Base-by-base conservation (phyloP, 2,329 filamentous ascomycete genomes). In the Calonectria crousiana region DNA sequence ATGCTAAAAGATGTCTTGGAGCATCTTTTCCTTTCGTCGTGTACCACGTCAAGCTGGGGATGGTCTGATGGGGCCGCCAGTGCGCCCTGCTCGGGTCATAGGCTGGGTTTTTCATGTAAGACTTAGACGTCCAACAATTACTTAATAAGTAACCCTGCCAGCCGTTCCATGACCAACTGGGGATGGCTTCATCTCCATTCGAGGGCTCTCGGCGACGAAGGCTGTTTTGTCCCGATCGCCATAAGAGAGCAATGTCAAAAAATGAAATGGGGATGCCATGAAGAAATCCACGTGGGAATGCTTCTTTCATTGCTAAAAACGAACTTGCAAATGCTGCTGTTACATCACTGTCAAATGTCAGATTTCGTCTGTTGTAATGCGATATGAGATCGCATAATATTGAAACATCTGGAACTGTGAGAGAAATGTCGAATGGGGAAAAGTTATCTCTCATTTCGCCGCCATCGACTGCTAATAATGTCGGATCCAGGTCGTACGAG, bases 21-120 rank as follows among this genome's bases (percentile, higher is more conserved):
- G 28, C 56, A 26, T 65, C 64, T 16, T 64, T 68, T 6, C 32
- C 30, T 3, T 74, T 47, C 3, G 36, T n/a, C 3, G 64, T 71
- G 30, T 65, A 58, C 69, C 72, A 74, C n/a, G 53, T 72, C 4
- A 74, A 36, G 16, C 56, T 72, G 11, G 72, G 72, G 2, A 72
- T 72, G 18, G 49, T 64, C 34, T 68, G 72, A 23, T 64, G 64
- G 2, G 71, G 65, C n/a, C 65, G 34, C 71, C 71, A 69, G 41
- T 73, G 47, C 4, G 65, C 44, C 11, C 20, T 69, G 6, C 26
- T 20, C 56, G 44, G 47, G 2, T 32, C 8, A 6, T 36, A 69
- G 6, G 66, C 34, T 20, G n/a, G 52, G 20, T 72, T 66, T 34
- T 73, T 73, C 28, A 73, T 69, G 26, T 73, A 73, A 16, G 53